Percentiles rank a stretch among this genome's conserved stretches.
These are phyloP conservation scores for Cladosporium velox DNA, from an alignment of 2,329 filamentous ascomycete genomes.

Conservation along the genomic window DNA sequence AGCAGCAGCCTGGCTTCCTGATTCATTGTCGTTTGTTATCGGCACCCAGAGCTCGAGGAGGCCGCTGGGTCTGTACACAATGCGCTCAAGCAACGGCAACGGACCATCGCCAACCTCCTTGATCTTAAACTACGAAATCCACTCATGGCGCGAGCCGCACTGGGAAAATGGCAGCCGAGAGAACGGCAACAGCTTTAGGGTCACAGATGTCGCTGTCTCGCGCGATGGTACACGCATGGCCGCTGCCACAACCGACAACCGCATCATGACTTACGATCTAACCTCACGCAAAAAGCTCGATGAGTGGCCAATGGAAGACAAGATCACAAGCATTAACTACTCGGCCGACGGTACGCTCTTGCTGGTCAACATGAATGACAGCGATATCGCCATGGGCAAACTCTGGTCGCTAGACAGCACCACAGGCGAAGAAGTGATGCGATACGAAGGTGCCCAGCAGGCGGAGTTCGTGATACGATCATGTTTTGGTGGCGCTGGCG, in stretches of 20 bases:
- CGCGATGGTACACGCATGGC: conserved; percentile 78
- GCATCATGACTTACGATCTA: conserved; percentile 81
- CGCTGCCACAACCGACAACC: conserved; percentile 69
- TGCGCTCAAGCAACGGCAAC: conserved; percentile 23
- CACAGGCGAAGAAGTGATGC: conserved; percentile 69
- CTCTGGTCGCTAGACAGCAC: conserved; percentile 78
- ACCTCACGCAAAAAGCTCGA: conserved; percentile 54
- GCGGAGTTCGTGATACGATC: conserved; percentile 78
- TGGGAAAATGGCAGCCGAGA: conserved; percentile 26
- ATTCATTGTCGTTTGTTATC: conserved; percentile 76
- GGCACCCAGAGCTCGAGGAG: conserved; percentile 70
- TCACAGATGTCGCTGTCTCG: conserved; percentile 83
- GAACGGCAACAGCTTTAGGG: conserved; percentile 64
- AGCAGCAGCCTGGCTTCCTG: conserved; percentile 83
- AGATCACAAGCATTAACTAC: conserved; percentile 77
- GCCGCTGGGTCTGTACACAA: conserved; percentile 61
- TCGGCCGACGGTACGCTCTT: conserved; percentile 78
- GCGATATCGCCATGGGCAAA: conserved; percentile 51
- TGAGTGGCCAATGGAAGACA: conserved; percentile 69
- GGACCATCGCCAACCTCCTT: conserved; percentile 17
- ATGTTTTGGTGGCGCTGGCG: conserved; percentile 82
- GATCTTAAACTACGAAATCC: conserved; percentile 34
- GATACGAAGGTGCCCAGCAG: conserved; percentile 74
- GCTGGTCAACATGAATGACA: conserved; percentile 76
- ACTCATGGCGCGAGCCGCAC: conserved; percentile 50